Base-by-base conservation (phyloP, 2,329 filamentous ascomycete genomes). In the Diaporthe sp. region DNA sequence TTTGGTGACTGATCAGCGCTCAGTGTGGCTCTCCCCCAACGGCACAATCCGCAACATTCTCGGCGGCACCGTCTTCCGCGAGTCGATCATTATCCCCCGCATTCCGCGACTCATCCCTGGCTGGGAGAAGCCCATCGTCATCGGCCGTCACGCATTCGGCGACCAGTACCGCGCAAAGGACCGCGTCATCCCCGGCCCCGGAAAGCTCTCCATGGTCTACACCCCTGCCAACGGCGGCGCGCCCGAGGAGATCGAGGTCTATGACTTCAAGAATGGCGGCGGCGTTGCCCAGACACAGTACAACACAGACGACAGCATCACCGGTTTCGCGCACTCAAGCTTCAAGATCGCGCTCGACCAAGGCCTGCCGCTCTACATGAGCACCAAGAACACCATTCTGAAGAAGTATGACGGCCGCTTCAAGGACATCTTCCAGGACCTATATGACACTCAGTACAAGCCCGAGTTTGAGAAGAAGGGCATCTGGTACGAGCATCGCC, bases 61-160 rank as follows among this genome's bases (percentile, higher is more conserved):
- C 70, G 96, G 96, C 82, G 97, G 97, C 83, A 99, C 97, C 82
- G 96, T 99, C 82, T 99, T 99, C 94, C 94, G 97, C 86, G 97
- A 98, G 87, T 97, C 97, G 81, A 99, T 99, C 81, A 95, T 99
- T 83, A 98, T 99, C 82, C 94, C 94, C 80, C 92, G 93, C 82
- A 95, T 99, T 79, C 97, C 97, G 76, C 94, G 96, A 82, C 92
- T 99, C 75, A 95, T 99, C 71, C 95, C 95, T 65, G 95, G 96
- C 86, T 99, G 97, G 97, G 96, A 97, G 90, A 96, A 98, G 89
- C 95, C 97, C 85, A 99, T 99, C 87, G 97, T 98, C 85, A 98
- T 99, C 85, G 97, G 97, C 81, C 95, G 97, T 85, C 97, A 99
- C 87, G 97, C 97, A 79, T 98, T 98, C 83, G 97, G 97, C 83